A percentile compares a stretch with the other conserved stretches of the same genome.
These are phyloP conservation scores for Phytophthora constricta DNA, from an alignment of 352 stramenopile species.

Conservation along the genomic window DNA sequence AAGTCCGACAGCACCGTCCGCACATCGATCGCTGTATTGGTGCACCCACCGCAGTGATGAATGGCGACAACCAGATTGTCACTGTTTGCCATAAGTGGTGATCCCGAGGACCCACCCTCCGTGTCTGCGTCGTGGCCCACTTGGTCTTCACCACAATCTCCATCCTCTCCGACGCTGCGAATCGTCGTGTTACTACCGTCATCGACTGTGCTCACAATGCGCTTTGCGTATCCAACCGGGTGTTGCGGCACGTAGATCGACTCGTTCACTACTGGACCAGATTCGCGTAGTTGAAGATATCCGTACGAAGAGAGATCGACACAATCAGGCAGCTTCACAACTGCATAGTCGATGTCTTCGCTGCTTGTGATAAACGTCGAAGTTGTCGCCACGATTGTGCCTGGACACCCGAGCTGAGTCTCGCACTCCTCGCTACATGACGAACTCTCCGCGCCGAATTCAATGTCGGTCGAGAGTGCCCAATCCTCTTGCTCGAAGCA, in stretches of 20 bases:
- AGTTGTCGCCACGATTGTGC: constrained; percentile 51
- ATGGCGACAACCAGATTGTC: constrained; percentile 64
- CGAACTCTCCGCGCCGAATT: constrained; percentile 64
- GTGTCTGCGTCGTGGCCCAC: constrained; percentile 59
- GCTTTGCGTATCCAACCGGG: constrained; percentile 55
- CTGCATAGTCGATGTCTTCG: constrained; percentile 54
- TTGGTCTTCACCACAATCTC: constrained; percentile 45
- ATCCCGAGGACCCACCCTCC: constrained; percentile 51
- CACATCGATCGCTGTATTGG: constrained; percentile 51
- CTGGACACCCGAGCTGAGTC: constrained; percentile 47
- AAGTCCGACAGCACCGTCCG: constrained; percentile 49
- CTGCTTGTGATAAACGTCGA: constrained; percentile 52
- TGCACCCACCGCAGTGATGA: constrained; percentile 63
- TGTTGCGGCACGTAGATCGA: constrained; percentile 73
- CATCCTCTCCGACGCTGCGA: constrained; percentile 32
- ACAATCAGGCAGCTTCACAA: constrained; percentile 58
- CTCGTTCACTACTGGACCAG: constrained; percentile 46
- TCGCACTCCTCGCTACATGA: constrained; percentile 57
- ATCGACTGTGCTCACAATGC: constrained; percentile 51
- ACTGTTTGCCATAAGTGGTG: constrained; percentile 42
- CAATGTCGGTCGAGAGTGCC: constrained; percentile 51
- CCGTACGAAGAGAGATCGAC: constrained; percentile 48
- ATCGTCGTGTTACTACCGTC: constrained; percentile 36
- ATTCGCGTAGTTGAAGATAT: constrained; percentile 59
- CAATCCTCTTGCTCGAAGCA: constrained; percentile 49